Evolutionary conservation across 2,329 filamentous ascomycete species (phyloP).

Genomic region (Karstenula rhodostoma): DNA sequence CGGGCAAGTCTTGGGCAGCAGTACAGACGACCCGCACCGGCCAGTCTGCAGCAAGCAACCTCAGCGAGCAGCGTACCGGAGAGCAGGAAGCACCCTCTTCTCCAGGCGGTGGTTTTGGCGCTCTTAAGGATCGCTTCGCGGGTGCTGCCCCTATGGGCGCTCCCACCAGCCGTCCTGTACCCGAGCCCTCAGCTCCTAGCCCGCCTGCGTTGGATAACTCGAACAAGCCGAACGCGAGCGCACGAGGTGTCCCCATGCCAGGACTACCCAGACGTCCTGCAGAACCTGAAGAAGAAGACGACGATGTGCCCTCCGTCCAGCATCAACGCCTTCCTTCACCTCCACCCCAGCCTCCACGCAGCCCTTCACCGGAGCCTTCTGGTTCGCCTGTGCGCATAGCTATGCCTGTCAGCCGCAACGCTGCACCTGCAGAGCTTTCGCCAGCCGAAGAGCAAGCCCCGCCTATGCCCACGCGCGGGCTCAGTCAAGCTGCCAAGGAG

Average conservation of each 20-base stretch:
- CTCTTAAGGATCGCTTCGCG: constrained; percentile 84
- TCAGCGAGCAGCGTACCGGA: constrained; percentile 70
- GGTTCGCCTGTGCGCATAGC: constrained; percentile 84
- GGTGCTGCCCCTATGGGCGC: constrained; percentile 68
- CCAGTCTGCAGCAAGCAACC: constrained; percentile 63
- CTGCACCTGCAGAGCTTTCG: constrained; percentile 60
- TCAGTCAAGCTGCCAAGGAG: constrained; percentile 68
- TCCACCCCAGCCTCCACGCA: constrained; percentile 47
- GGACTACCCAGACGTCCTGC: constrained; percentile 71
- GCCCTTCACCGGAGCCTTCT: constrained; percentile 61
- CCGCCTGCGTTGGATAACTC: constrained; percentile 71
- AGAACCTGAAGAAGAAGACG: constrained; percentile 54
- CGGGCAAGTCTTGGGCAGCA: constrained; percentile 87
- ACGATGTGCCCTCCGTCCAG: constrained; percentile 63
- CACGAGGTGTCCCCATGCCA: constrained; percentile 77
- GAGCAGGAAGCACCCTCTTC: constrained; percentile 63
- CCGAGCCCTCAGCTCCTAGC: constrained; percentile 54
- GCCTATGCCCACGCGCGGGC: constrained; percentile 69
- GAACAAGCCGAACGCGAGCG: constrained; percentile 71
- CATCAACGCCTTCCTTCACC: constrained; percentile 56
- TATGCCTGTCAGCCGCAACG: constrained; percentile 78
- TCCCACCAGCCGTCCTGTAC: constrained; percentile 53
- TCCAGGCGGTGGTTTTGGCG: constrained; percentile 71
- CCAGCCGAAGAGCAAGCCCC: constrained; percentile 59
- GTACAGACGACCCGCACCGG: constrained; percentile 79